Evolutionary conservation across 2,329 filamentous ascomycete species (phyloP).

Genomic region (Fusarium penzigii): DNA sequence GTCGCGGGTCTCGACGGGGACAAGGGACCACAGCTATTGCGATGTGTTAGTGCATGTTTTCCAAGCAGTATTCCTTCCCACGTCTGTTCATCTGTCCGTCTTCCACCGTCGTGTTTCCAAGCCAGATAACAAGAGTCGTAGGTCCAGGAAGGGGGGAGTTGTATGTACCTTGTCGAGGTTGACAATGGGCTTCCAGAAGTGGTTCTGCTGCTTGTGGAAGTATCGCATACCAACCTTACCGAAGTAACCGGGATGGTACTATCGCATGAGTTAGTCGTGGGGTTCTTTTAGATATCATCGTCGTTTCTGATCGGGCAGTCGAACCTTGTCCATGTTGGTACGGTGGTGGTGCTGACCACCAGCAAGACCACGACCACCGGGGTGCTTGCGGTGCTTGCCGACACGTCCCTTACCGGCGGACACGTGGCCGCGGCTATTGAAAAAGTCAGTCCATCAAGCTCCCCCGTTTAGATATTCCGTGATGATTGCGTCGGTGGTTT

Average conservation of each 20-base stretch:
- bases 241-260: slow-evolving; percentile 99
- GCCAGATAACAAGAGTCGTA: slow-evolving; percentile 10
- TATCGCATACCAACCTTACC: slow-evolving; percentile 94
- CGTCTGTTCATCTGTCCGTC: background rate
- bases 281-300: slow-evolving; percentile 12
- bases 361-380: slow-evolving; percentile 82
- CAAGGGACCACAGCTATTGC: slow-evolving; percentile 84
- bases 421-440: slow-evolving; percentile 86
- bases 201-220: slow-evolving; percentile 95
- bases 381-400: slow-evolving; percentile 97
- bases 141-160: slow-evolving; percentile 3
- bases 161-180: slow-evolving; percentile 90
- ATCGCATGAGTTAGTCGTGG: slow-evolving; percentile 38
- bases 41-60: slow-evolving; percentile 29
- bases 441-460: slow-evolving; percentile 27
- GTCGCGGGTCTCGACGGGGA: slow-evolving; percentile 90
- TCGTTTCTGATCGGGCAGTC: slow-evolving; percentile 53
- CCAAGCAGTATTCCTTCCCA: background rate
- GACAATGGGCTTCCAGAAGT: slow-evolving; percentile 98
- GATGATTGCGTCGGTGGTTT: slow-evolving; percentile 9
- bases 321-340: slow-evolving; percentile 70
- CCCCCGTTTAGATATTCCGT: slow-evolving; percentile 6
- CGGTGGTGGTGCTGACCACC: slow-evolving; percentile 93
- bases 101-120: background rate
- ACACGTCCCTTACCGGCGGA: slow-evolving; percentile 97